Evolutionary conservation across 139 green algal species (phyloP), one percentile per base, ranked within the genome.

Genomic region (Desmodesmus armatus): DNA sequence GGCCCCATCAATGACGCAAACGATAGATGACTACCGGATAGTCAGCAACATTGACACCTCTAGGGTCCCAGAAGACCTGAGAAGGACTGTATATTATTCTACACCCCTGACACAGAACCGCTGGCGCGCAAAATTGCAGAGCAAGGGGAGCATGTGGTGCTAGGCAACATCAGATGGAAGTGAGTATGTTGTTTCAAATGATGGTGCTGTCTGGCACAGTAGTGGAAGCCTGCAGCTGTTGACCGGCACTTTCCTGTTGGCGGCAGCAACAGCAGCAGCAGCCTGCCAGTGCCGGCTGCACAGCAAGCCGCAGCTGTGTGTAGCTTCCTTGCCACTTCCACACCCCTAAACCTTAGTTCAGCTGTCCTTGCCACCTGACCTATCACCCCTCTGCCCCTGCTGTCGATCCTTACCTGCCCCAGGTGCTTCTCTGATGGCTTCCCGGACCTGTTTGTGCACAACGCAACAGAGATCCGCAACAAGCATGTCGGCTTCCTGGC

Each of bases 371-470:
- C n/a, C n/a, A n/a, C n/a, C n/a, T n/a, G n/a, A n/a, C n/a, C n/a
- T n/a, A n/a, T n/a, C n/a, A n/a, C n/a, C n/a, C n/a, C n/a, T n/a
- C n/a, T n/a, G n/a, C n/a, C n/a, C n/a, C n/a, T n/a, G n/a, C n/a
- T n/a, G n/a, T n/a, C n/a, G n/a, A n/a, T n/a, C n/a, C n/a, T n/a
- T n/a, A n/a, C n/a, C n/a, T n/a, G 5, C 19, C 31, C 13, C 93
- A 96, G 93, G 89, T 90, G 87, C 17, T 99, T 99, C 83, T 89
- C 94, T 5, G 97, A 99, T 78, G 97, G 97, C 43, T 99, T 99
- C 77, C 97, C 97, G n/a, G 97, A 99, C 87, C 89, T 99, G n/a
- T 99, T 98, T 87, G 94, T 99, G 23, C 93, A 98, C 65, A 91
- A 98, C 73, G 97, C 97, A 0, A 94, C 94, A 6, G 63, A 85